A percentile compares a stretch with the other conserved stretches of the same genome.
Evolutionary conservation across 1,284 basidiomycete species (phyloP).

Genomic region (Sporisorium exsertum): DNA sequence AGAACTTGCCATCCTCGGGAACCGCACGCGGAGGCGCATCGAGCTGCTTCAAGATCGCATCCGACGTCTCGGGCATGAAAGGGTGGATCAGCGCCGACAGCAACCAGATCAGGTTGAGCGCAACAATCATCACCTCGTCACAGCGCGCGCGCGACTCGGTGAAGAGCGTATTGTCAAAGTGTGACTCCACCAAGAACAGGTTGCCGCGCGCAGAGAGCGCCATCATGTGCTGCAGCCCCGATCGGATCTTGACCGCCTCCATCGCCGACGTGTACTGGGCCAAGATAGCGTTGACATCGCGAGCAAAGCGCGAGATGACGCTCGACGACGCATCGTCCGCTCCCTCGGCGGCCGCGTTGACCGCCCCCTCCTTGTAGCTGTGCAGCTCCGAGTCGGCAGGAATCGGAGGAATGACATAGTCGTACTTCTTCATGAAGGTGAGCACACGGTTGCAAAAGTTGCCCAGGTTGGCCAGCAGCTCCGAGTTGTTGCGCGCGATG

Average conservation of each 20-base stretch:
- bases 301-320: conserved; percentile 74
- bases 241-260: conserved; percentile 90
- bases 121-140: conserved; percentile 86
- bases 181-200: conserved; percentile 89
- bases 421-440: conserved; percentile 92
- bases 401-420: conserved; percentile 75
- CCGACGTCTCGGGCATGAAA: conserved; percentile 93
- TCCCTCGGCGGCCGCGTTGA: conserved; percentile 32
- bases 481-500: conserved; percentile 91
- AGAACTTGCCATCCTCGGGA: conserved; percentile 67
- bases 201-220: conserved; percentile 91
- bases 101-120: conserved; percentile 92
- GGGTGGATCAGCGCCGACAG: conserved; percentile 88
- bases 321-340: conserved; percentile 35
- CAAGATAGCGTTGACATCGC: conserved; percentile 83
- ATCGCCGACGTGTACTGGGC: conserved; percentile 86
- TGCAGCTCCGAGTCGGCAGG: conserved; percentile 55
- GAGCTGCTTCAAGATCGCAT: conserved; percentile 85
- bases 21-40: conserved; percentile 87
- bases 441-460: conserved; percentile 97
- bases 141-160: conserved; percentile 83
- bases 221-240: conserved; percentile 90
- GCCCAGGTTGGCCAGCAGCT: conserved; percentile 95
- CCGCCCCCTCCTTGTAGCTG: conserved; percentile 44
- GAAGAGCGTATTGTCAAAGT: conserved; percentile 90